A percentile compares a stretch with the other conserved stretches of the same genome.
Evolutionary conservation across 495 filamentous ascomycete genomes (phyloP).

Genomic region (Astrothelium macrocarpum): DNA sequence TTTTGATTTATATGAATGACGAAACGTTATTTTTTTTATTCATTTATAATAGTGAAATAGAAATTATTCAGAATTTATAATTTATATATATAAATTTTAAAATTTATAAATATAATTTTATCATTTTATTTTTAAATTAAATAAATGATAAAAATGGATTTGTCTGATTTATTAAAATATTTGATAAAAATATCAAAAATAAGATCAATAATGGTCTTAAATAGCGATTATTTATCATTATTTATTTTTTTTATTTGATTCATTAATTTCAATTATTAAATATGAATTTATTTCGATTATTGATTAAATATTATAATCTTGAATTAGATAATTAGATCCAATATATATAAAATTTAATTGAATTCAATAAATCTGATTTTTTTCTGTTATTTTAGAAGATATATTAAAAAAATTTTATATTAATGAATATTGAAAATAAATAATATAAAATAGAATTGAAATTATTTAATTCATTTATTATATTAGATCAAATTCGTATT

Average conservation of each 20-base stretch:
- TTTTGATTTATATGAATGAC: too few relatives aligned
- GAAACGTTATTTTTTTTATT: too few relatives aligned
- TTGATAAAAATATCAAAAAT: conserved; percentile 16
- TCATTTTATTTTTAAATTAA: conserved; percentile 16
- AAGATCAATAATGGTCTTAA: neutral
- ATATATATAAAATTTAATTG: neutral
- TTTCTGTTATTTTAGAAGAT: neutral
- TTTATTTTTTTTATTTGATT: neutral
- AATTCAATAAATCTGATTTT: neutral
- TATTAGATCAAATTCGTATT: too few relatives aligned
- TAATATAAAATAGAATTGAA: neutral
- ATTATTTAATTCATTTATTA: conserved; percentile 4
- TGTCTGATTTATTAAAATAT: conserved; percentile 15
- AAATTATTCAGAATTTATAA: conserved; percentile 11
- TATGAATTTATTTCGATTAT: too few relatives aligned
- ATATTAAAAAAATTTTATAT: neutral
- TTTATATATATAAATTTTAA: conserved; percentile 12
- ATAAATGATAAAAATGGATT: too few relatives aligned
- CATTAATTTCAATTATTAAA: too few relatives aligned
- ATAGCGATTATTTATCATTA: conserved; percentile 12
- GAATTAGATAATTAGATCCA: too few relatives aligned
- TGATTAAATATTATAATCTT: too few relatives aligned
- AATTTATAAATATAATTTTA: conserved; percentile 6
- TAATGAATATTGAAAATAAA: neutral
- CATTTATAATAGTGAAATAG: conserved; percentile 13